Evolutionary conservation across 306 rosid genomes (phyloP).

Genomic region (Sophora flavescens): DNA sequence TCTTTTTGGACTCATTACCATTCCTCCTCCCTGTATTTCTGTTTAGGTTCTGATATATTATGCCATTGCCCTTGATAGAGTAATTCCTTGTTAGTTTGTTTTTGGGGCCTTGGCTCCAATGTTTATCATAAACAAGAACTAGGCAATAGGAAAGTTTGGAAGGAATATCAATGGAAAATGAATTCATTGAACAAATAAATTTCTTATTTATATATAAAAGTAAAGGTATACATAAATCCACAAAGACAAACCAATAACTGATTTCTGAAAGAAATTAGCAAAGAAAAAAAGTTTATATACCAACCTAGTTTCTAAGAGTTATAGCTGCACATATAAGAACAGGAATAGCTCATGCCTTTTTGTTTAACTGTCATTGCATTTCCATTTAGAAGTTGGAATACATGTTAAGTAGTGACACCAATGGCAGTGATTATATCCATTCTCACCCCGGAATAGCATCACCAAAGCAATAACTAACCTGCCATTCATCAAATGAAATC

Average conservation of each 20-base stretch:
- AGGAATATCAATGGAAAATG: slow-evolving; percentile 13
- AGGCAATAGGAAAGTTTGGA: background rate
- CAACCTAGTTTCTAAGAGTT: slow-evolving; percentile 32
- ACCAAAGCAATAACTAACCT: slow-evolving; percentile 66
- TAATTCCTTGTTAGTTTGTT: no score
- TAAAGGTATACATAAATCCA: slow-evolving; percentile 36
- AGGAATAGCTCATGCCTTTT: slow-evolving; percentile 23
- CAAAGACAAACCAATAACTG: slow-evolving; percentile 31
- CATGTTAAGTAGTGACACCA: slow-evolving; percentile 83
- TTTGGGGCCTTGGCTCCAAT: no score
- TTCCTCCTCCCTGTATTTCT: no score
- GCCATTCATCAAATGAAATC: slow-evolving; percentile 42
- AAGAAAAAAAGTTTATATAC: background rate
- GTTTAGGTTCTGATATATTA: no score
- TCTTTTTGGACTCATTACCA: background rate
- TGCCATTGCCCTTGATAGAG: no score
- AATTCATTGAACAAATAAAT: slow-evolving; percentile 49
- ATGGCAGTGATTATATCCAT: slow-evolving; percentile 71
- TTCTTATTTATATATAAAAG: slow-evolving; percentile 11
- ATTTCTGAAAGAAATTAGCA: slow-evolving; percentile 17
- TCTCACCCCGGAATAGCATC: slow-evolving; percentile 71
- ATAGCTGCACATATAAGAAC: slow-evolving; percentile 42
- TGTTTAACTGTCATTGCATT: slow-evolving; percentile 54
- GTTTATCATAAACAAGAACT: no score
- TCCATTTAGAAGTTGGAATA: slow-evolving; percentile 79